Evolutionary conservation across 2,329 filamentous ascomycete species (phyloP).

Genomic region (Verticillium longisporum): DNA sequence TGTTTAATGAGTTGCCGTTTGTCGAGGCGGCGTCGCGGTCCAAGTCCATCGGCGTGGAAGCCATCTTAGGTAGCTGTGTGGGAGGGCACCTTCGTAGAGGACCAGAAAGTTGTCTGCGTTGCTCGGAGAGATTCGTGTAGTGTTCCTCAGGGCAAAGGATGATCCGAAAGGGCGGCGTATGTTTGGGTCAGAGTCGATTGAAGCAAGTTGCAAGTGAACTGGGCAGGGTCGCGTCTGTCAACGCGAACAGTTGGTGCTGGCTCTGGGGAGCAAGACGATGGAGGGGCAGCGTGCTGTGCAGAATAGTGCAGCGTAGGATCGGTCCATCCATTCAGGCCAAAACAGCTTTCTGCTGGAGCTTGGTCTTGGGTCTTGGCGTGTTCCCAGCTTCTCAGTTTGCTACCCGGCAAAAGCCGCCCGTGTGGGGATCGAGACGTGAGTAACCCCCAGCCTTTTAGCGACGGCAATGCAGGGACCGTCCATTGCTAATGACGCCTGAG

Average conservation of each 20-base stretch:
- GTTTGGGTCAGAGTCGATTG: too few relatives aligned
- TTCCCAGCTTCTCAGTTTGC: neutral
- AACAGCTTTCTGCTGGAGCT: neutral
- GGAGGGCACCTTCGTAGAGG: neutral
- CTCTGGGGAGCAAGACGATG: neutral
- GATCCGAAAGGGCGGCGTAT: too few relatives aligned
- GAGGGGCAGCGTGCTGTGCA: neutral
- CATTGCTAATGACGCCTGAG: neutral
- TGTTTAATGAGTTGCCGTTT: conserved; percentile 40
- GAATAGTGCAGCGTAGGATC: neutral
- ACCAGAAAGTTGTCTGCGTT: neutral
- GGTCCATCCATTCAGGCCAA: neutral
- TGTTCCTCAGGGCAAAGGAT: neutral
- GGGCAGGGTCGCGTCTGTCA: too few relatives aligned
- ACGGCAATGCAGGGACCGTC: neutral
- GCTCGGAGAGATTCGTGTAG: neutral
- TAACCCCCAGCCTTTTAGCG: neutral
- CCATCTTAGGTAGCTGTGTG: conserved; percentile 28
- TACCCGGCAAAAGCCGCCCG: neutral
- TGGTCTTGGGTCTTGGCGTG: neutral
- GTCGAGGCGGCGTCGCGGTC: conserved; percentile 36
- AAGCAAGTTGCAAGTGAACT: too few relatives aligned
- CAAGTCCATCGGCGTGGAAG: conserved; percentile 51
- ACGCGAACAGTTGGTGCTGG: too few relatives aligned
- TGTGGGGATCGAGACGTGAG: neutral